Evolutionary conservation across 495 filamentous ascomycete species (phyloP), one percentile per base, ranked within the genome.

Genomic region (Letharia columbiana): DNA sequence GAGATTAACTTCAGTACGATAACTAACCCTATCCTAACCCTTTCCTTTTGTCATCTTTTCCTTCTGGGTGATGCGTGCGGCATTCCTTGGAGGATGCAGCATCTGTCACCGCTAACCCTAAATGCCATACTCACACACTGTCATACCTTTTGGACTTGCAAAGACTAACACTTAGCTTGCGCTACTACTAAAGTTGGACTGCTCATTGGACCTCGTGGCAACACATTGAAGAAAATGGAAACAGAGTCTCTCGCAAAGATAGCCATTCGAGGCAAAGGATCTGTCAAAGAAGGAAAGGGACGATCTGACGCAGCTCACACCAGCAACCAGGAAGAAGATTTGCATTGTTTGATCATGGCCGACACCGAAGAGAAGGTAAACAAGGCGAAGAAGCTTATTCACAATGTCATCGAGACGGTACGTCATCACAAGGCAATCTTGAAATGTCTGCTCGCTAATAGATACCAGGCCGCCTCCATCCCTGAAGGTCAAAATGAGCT

Each of bases 1-100:
- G 95, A 98, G 80, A 97, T 99, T 90, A 99, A 99, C 90, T 99
- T 98, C 91, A 98, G 94, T 98, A 96, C 90, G 92, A 93, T 92
- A 89, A 87, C 91, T 95, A 96, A 96, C 91, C 92, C 90, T 91
- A 87, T 85, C 85, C 82, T 89, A 83, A 89, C 84, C 74, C 73
- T 81, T 77, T 77, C 76, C 73, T 74, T 76, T 67, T 72, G 75
- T 77, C 76, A 66, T 78, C 72, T 78, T 77, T 28, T 76, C 77
- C 77, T 74, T 72, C 78, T 69, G 79, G 79, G 76, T 80, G 59
- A 71, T 75, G 74, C 71, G 50, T 71, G 70, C 65, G 69, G 72
- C 73, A 74, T 77, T 68, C 66, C 49, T 62, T 65, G 68, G 65
- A 72, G 70, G 70, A 72, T 68, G 65, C 60, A 44, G 60, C 59